Evolutionary conservation across 208 protist species (phyloP).

Genomic region (Borovskyia barvae): DNA sequence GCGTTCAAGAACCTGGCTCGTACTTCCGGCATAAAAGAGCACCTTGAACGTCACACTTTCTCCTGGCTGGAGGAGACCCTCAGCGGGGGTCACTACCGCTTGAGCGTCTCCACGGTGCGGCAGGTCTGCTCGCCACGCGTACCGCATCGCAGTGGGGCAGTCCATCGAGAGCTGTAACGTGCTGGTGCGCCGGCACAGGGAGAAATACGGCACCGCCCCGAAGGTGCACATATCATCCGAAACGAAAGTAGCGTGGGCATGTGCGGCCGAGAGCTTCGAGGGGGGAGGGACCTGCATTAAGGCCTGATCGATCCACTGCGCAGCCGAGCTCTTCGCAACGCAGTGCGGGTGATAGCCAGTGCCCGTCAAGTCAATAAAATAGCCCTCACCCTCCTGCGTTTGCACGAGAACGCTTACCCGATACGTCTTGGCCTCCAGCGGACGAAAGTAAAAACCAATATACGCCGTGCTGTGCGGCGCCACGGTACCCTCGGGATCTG

Average conservation of each 20-base stretch:
- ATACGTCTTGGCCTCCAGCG: conserved; percentile 83
- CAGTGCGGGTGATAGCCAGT: conserved; percentile 79
- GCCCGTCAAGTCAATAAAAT: conserved; percentile 68
- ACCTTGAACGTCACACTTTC: conserved; percentile 41
- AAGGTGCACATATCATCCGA: conserved; percentile 71
- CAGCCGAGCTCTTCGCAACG: conserved; percentile 17
- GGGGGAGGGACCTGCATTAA: conserved; percentile 53
- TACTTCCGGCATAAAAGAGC: conserved; percentile 72
- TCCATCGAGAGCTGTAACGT: conserved; percentile 36
- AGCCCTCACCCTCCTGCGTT: conserved; percentile 54
- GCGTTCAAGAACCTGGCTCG: conserved; percentile 73
- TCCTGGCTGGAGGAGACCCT: conserved; percentile 59
- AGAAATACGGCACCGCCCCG: conserved; percentile 75
- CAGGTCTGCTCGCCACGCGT: conserved; percentile 24
- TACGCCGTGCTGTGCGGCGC: conserved; percentile 37
- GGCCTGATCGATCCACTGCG: conserved; percentile 35
- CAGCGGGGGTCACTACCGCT: conserved; percentile 36
- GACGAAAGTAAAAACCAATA: conserved; percentile 89
- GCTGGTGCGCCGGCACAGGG: conserved; percentile 73
- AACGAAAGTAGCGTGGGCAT: conserved; percentile 38
- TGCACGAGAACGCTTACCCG: conserved; percentile 59
- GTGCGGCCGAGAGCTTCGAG: conserved; percentile 23
- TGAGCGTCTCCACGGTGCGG: conserved; percentile 58
- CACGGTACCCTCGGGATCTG: conserved; percentile 77
- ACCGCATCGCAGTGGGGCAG: conserved; percentile 9